Conservation (phyloP, 805 yeast species). For the Starmerella vitae region DNA sequence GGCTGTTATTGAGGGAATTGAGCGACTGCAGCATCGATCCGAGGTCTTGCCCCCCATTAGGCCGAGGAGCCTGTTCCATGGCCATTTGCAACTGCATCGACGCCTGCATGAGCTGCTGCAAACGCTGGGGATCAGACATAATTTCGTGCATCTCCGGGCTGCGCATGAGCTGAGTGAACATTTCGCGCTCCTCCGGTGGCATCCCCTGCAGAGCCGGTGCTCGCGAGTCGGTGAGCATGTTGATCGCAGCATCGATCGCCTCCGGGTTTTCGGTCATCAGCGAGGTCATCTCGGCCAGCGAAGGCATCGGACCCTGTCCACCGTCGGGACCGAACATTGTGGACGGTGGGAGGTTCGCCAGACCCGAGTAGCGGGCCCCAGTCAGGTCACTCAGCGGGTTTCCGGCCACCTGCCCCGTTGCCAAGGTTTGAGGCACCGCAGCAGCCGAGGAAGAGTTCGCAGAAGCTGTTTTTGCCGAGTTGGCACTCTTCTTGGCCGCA, state of each 20-base stretch:
- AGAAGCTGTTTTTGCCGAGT: conserved; percentile 20
- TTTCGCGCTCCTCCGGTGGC: conserved; percentile 64
- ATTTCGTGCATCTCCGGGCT: conserved; percentile 69
- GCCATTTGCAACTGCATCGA: conserved; percentile 31
- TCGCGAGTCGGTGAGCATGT: conserved; percentile 29
- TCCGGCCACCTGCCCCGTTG: conserved; percentile 79
- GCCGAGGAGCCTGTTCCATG: conserved; percentile 28
- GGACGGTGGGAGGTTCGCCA: conserved; percentile 72
- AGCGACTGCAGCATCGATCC: conserved; percentile 22
- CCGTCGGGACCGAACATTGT: conserved; percentile 91
- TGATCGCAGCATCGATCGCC: conserved; percentile 47
- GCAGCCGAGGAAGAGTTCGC: conserved; percentile 8
- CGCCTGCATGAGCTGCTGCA: conserved; percentile 71
- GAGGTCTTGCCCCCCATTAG: conserved; percentile 25
- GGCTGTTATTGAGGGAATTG: conserved; percentile 19
- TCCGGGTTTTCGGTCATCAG: conserved; percentile 75
- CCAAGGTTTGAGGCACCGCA: conserved; percentile 48
- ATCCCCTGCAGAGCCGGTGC: conserved; percentile 79
- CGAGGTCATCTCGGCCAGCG: conserved; percentile 56
- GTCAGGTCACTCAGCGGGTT: conserved; percentile 87
- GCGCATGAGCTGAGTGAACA: conserved; percentile 72
- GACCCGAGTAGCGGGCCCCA: conserved; percentile 92
- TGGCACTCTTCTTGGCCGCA: conserved; percentile 18
- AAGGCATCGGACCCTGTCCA: conserved; percentile 68
- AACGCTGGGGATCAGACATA: conserved; percentile 70